Conservation (phyloP, 1,284 basidiomycete species). For the Leccinum fallax region DNA sequence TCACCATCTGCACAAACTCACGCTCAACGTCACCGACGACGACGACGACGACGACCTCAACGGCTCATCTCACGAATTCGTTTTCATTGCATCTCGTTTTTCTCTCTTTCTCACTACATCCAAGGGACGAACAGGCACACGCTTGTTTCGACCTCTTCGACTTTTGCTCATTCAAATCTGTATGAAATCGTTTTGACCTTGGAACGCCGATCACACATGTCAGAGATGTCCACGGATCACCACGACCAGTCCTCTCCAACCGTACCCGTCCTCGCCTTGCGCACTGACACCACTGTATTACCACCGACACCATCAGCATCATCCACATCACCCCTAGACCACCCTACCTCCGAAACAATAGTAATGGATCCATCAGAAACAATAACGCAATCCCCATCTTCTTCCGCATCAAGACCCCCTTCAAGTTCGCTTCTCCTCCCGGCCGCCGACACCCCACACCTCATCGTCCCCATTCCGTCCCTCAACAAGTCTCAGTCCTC, state of each 20-base stretch:
- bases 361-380: constrained; percentile 26
- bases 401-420: constrained; percentile 24
- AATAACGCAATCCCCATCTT: constrained; percentile 14
- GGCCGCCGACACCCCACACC: constrained; percentile 26
- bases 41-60: constrained; percentile 7
- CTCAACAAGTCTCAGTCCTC: constrained; percentile 46
- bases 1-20: background rate
- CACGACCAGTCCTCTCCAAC: constrained; percentile 20
- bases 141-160: constrained; percentile 1
- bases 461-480: constrained; percentile 49
- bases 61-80: constrained; percentile 7
- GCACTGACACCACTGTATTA: constrained; percentile 31
- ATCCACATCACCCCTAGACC: constrained; percentile 26
- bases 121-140: constrained; percentile 8
- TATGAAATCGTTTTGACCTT: constrained; percentile 25
- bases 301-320: constrained; percentile 25
- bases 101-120: constrained; percentile 11
- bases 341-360: constrained; percentile 25
- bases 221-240: constrained; percentile 33
- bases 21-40: constrained; percentile 18
- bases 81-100: background rate
- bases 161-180: constrained; percentile 3
- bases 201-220: constrained; percentile 11
- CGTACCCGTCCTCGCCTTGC: constrained; percentile 13
- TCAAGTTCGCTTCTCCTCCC: constrained; percentile 24